Base-by-base conservation (phyloP, 2,329 filamentous ascomycete genomes). In the Mollisiaceae sp. region DNA sequence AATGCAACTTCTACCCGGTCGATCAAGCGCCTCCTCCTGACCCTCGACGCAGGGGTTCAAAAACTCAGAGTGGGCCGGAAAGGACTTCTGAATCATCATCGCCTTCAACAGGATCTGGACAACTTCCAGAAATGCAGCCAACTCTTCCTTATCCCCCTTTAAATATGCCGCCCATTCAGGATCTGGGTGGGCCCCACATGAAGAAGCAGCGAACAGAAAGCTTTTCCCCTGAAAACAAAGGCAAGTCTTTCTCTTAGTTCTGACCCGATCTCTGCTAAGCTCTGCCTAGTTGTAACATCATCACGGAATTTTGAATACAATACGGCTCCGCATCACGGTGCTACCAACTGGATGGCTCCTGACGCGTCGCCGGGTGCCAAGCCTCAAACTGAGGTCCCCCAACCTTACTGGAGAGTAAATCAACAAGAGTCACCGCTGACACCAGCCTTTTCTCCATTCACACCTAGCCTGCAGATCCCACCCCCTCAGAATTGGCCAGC, bases 1-100 rank as follows among this genome's bases (percentile, higher is more conserved):
- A 97, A 70, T 98, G 94, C 79, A 92, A 91, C 76, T 98, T 97
- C 79, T 91, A 89, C 72, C 92, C 94, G 0, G 94, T 97, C 24
- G 93, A 97, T 70, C 91, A 93, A 76, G 85, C 87, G 70, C 86
- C 85, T 32, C 82, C 84, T 11, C 66, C 77, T 36, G 75, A 80
- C 54, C 80, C 85, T 27, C 72, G 78, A 22, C 78, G 80, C 27
- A 68, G 70, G 69, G 70, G 65, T 63, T 78, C 80, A 45, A 84
- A 82, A 68, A 78, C 68, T 59, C 72, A 71, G 27, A 73, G 70
- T 60, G 73, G 71, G 22, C 70, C 70, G 43, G 74, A 71, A 45
- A 68, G 67, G 66, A 74, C 77, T 20, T 85, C 84, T 5, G 76
- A 81, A 47, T 82, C 83, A 20, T 82, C 82, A 5, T 85, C 84